Evolutionary conservation across 169 alveolate species (phyloP), one percentile per base, ranked within the genome.

Genomic region (Plasmodium adleri): DNA sequence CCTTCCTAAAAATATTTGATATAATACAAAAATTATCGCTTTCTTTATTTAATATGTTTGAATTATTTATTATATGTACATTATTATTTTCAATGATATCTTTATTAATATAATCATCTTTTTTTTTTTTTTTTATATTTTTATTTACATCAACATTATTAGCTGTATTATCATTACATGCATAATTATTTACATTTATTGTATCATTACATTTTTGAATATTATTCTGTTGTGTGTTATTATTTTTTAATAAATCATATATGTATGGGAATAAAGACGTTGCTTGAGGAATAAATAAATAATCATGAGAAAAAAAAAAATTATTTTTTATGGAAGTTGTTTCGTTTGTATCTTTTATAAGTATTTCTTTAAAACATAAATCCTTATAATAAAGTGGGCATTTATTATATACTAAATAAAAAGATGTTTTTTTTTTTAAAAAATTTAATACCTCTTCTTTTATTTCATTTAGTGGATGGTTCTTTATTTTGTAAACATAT

Each of bases 401-500:
- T 49, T 68, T 83, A 73, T 56, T 83, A 15, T 83, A 83, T 17
- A 83, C 85, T 32, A 58, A 6, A 45, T 62, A 47, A 50, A 83
- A 83, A 50, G 80, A 39, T 13, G 28, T 52, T 56, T 68, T 62
- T 62, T 50, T 62, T 83, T 83, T 60, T 58, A 83, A 58, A 72
- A 67, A 68, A 9, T 67, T 60, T n/a, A 83, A 20, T 70, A 83
- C 45, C 50, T 49, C 52, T 12, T 63, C 56, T 60, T 78, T 83
- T 12, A 83, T 83, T 54, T 68, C 24, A 17, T 83, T 70, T 43
- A 83, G 56, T 12, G 91, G 91, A 49, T 83, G 91, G 49, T 83
- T 83, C 64, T 83, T 83, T 67, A 83, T 83, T 22, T 59, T 83
- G 54, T 83, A 83, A 10, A 83, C 91, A 83, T 83, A 67, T 83